phyloP scores from a whole-genome alignment of 1,284 basidiomycete genomes.

The Grifola frondosa region DNA sequence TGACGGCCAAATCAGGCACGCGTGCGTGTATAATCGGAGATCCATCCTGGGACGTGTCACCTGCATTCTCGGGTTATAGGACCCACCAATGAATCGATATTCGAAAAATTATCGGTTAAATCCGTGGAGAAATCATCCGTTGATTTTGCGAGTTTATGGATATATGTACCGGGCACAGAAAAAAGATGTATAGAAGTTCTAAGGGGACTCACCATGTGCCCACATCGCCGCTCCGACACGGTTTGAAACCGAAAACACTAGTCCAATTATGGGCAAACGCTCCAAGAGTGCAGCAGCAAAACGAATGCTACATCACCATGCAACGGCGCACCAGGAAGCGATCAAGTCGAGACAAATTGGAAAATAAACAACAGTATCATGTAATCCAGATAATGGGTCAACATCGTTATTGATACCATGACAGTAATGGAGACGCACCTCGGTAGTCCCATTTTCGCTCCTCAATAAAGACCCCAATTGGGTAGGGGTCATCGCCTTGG shows the following conservation, averaged over 20 bases:
- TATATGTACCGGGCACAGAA: neutral
- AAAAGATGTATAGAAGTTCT: neutral
- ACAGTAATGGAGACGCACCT: too few species aligned
- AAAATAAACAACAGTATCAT: neutral
- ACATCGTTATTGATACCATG: too few species aligned
- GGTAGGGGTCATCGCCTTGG: slow-evolving; percentile 75
- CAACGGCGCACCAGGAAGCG: too few species aligned
- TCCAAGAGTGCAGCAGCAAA: slow-evolving; percentile 79
- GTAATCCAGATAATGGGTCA: neutral
- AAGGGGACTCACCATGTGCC: slow-evolving; percentile 63
- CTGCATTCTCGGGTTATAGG: too few species aligned
- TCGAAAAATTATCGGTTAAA: too few species aligned
- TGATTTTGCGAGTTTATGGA: too few species aligned
- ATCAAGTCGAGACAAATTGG: too few species aligned
- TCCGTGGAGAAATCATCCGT: too few species aligned
- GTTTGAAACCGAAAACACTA: slow-evolving; percentile 82
- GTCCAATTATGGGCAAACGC: slow-evolving; percentile 73
- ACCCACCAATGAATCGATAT: too few species aligned
- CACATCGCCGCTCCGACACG: slow-evolving; percentile 90
- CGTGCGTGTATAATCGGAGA: too few species aligned
- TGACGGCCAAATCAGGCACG: too few species aligned
- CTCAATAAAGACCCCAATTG: slow-evolving; percentile 76
- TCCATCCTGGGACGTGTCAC: too few species aligned
- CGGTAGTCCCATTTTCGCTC: slow-evolving; percentile 88
- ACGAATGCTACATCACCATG: slow-evolving; percentile 71